Base-by-base conservation (phyloP, 805 yeast species). In the Yarrowia divulgata region DNA sequence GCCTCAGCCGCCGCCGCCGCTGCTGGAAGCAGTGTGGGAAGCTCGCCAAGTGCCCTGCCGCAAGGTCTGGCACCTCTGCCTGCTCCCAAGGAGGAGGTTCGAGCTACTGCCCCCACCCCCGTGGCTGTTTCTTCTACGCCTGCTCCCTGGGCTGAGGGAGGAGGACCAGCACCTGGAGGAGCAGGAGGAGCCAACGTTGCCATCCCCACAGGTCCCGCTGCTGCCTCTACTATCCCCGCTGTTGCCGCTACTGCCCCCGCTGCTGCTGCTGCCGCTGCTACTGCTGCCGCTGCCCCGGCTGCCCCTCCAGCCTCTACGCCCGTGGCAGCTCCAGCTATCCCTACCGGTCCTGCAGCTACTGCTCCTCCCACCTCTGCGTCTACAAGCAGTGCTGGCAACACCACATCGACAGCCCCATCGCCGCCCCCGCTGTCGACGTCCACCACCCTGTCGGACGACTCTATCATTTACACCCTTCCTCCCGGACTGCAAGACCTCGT, bases 1-100 rank as follows among this genome's bases (percentile, higher is more conserved):
- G 81, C 88, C 0, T 79, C 86, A 1, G 86, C 87, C 8, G 85
- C 85, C 3, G 85, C 82, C 2, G 83, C 77, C 1, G 68, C 75
- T 7, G 73, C 77, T 9, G 54, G 54, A 29, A 72, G 75, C 67
- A 32, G 69, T 32, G 50, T 67, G 66, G 48, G 67, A 70, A 3
- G 63, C 43, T 42, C 75, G 70, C 34, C 68, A 68, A 18, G 14
- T 3, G 29, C 68, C 8, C n/a, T 63, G 12, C 68, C 68, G 1
- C 68, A 48, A 10, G 68, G 68, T 12, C 57, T 63, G 45, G 68
- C 68, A 9, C 68, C 68, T 16, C 13, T 63, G 13, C 68, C 68
- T 16, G 68, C 68, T 8, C 68, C 68, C n/a, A 63, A 63, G 8
- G 63, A 55, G 10, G 57, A 60, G 6, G 13, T 14, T 2, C 23